Base-by-base conservation (phyloP, 2,329 filamentous ascomycete species). In the Sphaerostilbella broomeana region DNA sequence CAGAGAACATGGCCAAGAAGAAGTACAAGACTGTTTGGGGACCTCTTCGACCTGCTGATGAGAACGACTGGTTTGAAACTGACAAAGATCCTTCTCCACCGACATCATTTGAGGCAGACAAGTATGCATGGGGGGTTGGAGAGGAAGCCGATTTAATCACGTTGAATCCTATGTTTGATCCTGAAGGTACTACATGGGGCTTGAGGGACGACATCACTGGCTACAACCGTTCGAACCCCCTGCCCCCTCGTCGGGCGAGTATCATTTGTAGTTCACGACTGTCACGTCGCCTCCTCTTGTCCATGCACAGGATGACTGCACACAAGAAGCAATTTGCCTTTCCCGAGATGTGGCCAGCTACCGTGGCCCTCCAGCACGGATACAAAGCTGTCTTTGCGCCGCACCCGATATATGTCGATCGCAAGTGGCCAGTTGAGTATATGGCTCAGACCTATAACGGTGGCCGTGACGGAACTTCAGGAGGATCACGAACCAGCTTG, bases 281-380 rank as follows among this genome's bases (percentile, higher is more conserved):
- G 65, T 92, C 84, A 10, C 79, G 81, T 34, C 79, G 79, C 32
- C 77, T 95, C 33, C 72, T 97, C 11, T 69, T 80, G 45, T 82
- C 82, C 13, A 97, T 97, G 90, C 90, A 97, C 67, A 76, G 79
- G 40, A 88, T 95, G 67, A 95, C 89, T 4, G 79, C 81, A 20
- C 75, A 86, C 53, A 81, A 83, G 56, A 89, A 88, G 52, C 85
- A 94, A 61, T 85, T 86, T 48, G 94, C 92, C 68, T 94, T 94
- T 59, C 86, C 88, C 0, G 90, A 97, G 62, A 95, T 95, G 89
- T 95, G 87, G 87, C 86, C 89, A 0, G 82, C 83, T 1, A 92
- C 85, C 0, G 80, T 86, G 1, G 86, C 89, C 2, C 72, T 97
- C 8, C 89, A 95, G 44, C 89, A 95, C 58, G 90, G 90, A 9